Conservation (phyloP, 129 eudicot genomes). For the Centrapalus pauciflorus region DNA sequence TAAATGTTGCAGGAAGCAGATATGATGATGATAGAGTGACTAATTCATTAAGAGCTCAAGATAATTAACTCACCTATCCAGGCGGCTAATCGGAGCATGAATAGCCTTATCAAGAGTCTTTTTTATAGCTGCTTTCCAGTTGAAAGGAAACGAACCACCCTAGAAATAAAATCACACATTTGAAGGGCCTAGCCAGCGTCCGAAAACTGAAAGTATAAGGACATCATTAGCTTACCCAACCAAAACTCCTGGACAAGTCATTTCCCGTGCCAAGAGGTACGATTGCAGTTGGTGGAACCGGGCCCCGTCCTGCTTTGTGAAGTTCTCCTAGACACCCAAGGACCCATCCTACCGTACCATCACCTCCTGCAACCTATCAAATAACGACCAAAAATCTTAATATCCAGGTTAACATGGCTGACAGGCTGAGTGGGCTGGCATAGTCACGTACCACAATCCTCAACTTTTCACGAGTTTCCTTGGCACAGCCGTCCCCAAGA, state of each 20-base stretch:
- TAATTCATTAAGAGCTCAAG: neutral
- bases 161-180: slow-evolving; percentile 17
- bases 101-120: slow-evolving; percentile 74
- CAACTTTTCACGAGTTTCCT: slow-evolving; percentile 66
- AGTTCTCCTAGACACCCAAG: slow-evolving; percentile 95
- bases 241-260: slow-evolving; percentile 91
- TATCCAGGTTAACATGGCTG: too few relatives aligned
- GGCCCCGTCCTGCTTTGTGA: slow-evolving; percentile 58
- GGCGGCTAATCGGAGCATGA: slow-evolving; percentile 43
- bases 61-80: slow-evolving; percentile 62
- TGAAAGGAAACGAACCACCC: slow-evolving; percentile 98
- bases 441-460: slow-evolving; percentile 70
- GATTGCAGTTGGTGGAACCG: slow-evolving; percentile 84
- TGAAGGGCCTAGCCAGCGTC: slow-evolving; percentile 18
- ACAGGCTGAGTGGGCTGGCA: too few relatives aligned
- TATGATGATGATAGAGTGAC: neutral
- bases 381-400: slow-evolving; percentile 8
- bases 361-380: slow-evolving; percentile 98
- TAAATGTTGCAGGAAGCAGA: neutral
- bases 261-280: slow-evolving; percentile 99
- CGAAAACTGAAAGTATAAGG: neutral
- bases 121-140: slow-evolving; percentile 90
- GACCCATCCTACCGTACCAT: slow-evolving; percentile 99
- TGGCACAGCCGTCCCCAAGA: slow-evolving; percentile 80
- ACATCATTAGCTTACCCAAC: slow-evolving; percentile 64